A percentile compares a stretch with the other conserved stretches of the same genome.
Conservation (phyloP, 2,329 filamentous ascomycete genomes). For the Paraconiothyrium sp. region DNA sequence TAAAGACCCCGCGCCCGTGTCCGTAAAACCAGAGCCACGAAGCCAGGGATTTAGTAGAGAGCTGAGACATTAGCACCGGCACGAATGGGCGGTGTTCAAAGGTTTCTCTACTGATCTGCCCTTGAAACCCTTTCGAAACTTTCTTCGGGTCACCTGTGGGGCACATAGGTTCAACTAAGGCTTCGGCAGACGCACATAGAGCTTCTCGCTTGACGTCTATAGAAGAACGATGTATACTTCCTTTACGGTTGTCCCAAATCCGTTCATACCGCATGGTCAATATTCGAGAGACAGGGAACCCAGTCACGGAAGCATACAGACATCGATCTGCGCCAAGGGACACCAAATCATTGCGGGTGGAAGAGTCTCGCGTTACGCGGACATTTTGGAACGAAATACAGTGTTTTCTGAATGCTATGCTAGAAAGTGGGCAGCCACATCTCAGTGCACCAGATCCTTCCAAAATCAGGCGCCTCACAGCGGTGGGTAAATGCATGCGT, state of each 20-base stretch:
- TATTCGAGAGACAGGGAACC: background rate
- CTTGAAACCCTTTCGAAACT: no score
- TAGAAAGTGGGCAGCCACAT: no score
- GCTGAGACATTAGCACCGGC: conserved; percentile 10
- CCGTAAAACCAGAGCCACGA: conserved; percentile 6
- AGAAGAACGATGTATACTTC: no score
- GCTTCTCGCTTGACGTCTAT: no score
- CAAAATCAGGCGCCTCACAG: background rate
- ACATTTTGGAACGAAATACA: background rate
- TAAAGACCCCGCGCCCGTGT: conserved; percentile 17
- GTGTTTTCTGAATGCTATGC: no score
- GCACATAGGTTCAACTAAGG: no score
- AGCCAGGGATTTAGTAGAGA: conserved; percentile 6
- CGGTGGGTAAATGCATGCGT: background rate
- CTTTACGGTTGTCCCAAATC: no score
- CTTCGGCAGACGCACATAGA: no score
- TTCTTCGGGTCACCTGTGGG: background rate
- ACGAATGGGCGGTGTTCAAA: background rate
- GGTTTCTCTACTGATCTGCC: no score
- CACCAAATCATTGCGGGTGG: conserved; percentile 10
- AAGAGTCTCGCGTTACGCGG: conserved; percentile 3
- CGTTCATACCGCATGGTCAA: no score
- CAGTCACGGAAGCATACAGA: conserved; percentile 6
- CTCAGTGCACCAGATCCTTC: no score
- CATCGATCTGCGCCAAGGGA: conserved; percentile 13